Evolutionary conservation across 2,329 filamentous ascomycete species (phyloP).

Genomic region (Xylariales sp.): DNA sequence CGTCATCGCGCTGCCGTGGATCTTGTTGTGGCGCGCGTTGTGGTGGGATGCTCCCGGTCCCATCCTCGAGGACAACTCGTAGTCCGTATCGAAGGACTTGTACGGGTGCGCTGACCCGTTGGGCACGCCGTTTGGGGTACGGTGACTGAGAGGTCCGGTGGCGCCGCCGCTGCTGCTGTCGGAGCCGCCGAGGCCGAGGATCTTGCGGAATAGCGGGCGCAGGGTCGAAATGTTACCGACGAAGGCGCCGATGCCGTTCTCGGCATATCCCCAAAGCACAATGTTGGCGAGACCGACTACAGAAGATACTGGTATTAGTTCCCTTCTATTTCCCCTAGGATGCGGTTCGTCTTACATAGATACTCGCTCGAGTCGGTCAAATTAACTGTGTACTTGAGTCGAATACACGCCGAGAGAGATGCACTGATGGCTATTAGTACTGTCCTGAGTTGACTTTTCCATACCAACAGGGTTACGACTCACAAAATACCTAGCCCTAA

Average conservation of each 20-base stretch:
- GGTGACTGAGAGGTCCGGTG: constrained; percentile 2
- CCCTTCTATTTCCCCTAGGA: too few species aligned
- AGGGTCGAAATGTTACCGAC: constrained; percentile 13
- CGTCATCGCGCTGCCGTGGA: background rate
- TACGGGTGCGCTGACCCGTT: constrained; percentile 10
- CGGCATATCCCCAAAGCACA: constrained; percentile 16
- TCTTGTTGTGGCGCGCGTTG: too few species aligned
- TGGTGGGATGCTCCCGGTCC: too few species aligned
- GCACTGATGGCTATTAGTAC: constrained; percentile 9
- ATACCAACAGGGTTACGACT: background rate
- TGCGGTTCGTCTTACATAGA: constrained; percentile 11
- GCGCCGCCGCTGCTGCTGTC: background rate
- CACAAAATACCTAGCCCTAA: constrained; percentile 13
- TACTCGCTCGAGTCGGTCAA: constrained; percentile 13
- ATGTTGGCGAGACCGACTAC: constrained; percentile 12
- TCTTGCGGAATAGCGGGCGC: constrained; percentile 12
- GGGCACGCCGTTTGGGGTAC: constrained; percentile 8
- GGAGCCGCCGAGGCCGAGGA: constrained; percentile 9
- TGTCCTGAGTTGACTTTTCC: too few species aligned
- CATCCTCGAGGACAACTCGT: constrained; percentile 6
- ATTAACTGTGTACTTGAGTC: constrained; percentile 15
- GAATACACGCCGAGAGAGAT: constrained; percentile 12
- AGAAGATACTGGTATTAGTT: too few species aligned
- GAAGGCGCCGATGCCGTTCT: constrained; percentile 13
- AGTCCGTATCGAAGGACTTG: constrained; percentile 7